phyloP scores from a whole-genome alignment of 164 flowering plant genomes.

The Berberis thunbergii region DNA sequence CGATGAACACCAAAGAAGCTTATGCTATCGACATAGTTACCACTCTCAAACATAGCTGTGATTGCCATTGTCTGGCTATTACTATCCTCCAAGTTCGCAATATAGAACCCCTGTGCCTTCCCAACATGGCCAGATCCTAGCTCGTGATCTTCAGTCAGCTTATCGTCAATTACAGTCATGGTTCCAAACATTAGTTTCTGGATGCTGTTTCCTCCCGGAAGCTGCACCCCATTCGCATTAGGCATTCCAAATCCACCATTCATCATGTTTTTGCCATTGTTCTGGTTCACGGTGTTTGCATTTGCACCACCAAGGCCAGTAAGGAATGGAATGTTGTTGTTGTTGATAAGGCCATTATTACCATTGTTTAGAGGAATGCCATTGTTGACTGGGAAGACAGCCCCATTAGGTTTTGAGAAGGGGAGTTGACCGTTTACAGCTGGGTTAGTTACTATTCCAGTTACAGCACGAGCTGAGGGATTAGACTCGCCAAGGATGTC shows the following conservation, averaged over 20 bases:
- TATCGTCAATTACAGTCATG: constrained; percentile 57
- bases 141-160: constrained; percentile 55
- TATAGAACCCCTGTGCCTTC: constrained; percentile 63
- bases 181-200: constrained; percentile 59
- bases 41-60: constrained; percentile 49
- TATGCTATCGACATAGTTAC: constrained; percentile 34
- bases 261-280: constrained; percentile 14
- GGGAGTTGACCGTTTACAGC: constrained; percentile 59
- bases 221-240: constrained; percentile 28
- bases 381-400: constrained; percentile 39
- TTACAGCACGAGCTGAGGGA: constrained; percentile 51
- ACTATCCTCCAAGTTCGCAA: constrained; percentile 60
- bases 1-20: constrained; percentile 64
- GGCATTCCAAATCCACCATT: constrained; percentile 20
- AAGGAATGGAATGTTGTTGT: constrained; percentile 24
- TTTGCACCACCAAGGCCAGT: constrained; percentile 21
- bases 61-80: constrained; percentile 52
- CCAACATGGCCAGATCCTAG: constrained; percentile 54
- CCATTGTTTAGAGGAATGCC: constrained; percentile 39
- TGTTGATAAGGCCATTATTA: constrained; percentile 30
- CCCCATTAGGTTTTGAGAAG: constrained; percentile 69
- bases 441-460: constrained; percentile 50
- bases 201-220: constrained; percentile 35
- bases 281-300: constrained; percentile 6
- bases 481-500: constrained; percentile 38